Conservation (phyloP, 306 rosid species). For the Erythrophleum fordii region DNA sequence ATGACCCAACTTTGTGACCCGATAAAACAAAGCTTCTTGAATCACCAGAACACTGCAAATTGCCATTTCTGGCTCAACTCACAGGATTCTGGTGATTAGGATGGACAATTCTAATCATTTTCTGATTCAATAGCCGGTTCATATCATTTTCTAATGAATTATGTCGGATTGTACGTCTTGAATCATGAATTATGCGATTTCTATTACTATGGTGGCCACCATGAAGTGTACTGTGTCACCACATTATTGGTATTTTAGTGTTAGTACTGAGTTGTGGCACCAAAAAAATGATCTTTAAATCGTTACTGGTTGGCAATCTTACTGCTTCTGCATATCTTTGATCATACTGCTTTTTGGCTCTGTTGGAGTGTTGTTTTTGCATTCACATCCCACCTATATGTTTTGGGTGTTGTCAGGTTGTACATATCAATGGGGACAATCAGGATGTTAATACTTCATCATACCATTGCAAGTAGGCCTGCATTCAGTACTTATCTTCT, state of each 20-base stretch:
- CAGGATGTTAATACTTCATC: slow-evolving; percentile 78
- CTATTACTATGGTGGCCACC: neutral
- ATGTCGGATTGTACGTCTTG: too few species aligned
- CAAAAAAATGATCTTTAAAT: neutral
- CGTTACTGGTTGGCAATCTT: neutral
- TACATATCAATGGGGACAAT: slow-evolving; percentile 58
- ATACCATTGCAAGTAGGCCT: slow-evolving; percentile 87
- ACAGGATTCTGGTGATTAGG: too few species aligned
- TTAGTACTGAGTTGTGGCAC: neutral
- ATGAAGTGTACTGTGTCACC: neutral
- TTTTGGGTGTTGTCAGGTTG: slow-evolving; percentile 54
- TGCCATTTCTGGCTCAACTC: too few species aligned
- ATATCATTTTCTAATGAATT: too few species aligned
- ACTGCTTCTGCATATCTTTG: slow-evolving; percentile 10
- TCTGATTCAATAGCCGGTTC: too few species aligned
- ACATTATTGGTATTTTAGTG: neutral
- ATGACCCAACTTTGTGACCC: too few species aligned
- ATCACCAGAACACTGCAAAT: too few species aligned
- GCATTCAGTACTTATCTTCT: slow-evolving; percentile 9
- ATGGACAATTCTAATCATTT: too few species aligned
- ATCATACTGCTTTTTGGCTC: neutral
- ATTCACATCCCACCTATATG: slow-evolving; percentile 19
- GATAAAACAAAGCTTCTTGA: too few species aligned
- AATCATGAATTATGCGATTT: too few species aligned
- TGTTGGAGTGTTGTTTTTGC: slow-evolving; percentile 16